These are phyloP conservation scores for Clavispora vitiphila DNA, from an alignment of 805 yeast genomes.

Conservation along the genomic window DNA sequence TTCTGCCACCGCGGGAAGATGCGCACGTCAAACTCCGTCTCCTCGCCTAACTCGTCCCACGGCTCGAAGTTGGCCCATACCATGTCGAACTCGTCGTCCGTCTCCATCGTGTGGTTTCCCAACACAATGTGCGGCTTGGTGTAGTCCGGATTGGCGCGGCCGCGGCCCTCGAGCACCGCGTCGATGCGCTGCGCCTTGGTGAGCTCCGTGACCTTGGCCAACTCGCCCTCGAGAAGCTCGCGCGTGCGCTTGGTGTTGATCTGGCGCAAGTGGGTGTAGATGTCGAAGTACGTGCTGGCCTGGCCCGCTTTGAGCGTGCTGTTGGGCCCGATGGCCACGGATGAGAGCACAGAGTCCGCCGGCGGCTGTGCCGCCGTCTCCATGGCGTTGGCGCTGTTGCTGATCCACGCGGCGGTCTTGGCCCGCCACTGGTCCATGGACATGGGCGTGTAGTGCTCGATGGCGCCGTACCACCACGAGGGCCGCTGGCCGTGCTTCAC, in stretches of 20 bases:
- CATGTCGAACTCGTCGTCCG: constrained; percentile 39
- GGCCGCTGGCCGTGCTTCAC: constrained; percentile 43
- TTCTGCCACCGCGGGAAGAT: constrained; percentile 27
- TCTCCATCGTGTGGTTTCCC: constrained; percentile 31
- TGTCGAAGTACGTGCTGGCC: constrained; percentile 17
- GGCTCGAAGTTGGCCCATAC: constrained; percentile 43
- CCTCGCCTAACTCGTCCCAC: constrained; percentile 39
- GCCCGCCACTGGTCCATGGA: constrained; percentile 29
- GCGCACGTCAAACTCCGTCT: constrained; percentile 35
- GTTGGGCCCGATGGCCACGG: constrained; percentile 13
- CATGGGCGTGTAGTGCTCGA: constrained; percentile 51
- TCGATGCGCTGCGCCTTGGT: constrained; percentile 35
- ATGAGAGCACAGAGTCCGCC: constrained; percentile 5
- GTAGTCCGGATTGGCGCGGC: constrained; percentile 24
- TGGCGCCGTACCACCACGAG: constrained; percentile 66
- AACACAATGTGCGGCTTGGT: constrained; percentile 33
- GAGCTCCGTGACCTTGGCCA: constrained; percentile 29
- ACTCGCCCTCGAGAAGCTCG: constrained; percentile 20
- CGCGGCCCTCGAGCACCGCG: constrained; percentile 28
- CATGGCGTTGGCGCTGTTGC: constrained; percentile 10
- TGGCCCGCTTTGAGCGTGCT: constrained; percentile 12
- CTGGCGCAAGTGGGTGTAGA: constrained; percentile 23
- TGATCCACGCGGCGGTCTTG: constrained; percentile 17
- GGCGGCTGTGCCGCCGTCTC: neutral
- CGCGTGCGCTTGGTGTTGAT: constrained; percentile 19